These are phyloP conservation scores for Sporothrix euskadiensis DNA, from an alignment of 2,329 filamentous ascomycete species.

Conservation along the genomic window DNA sequence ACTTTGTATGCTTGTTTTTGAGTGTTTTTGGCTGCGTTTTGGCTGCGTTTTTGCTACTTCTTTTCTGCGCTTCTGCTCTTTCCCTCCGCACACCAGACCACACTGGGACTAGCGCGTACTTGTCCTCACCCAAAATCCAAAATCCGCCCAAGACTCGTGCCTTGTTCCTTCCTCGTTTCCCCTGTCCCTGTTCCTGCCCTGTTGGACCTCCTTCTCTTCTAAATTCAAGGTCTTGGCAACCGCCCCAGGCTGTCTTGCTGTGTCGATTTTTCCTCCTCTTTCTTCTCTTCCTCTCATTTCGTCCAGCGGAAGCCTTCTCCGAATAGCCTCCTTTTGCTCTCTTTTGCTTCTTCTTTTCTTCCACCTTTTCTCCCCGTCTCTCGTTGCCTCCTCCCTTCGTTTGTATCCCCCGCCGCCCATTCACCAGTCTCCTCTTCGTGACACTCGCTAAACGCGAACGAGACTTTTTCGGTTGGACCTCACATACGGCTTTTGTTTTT, in stretches of 20 bases:
- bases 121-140: background rate
- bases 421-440: conserved; percentile 17
- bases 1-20: conserved; percentile 19
- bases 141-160: conserved; percentile 2
- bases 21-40: background rate
- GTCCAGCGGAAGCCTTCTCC: conserved; percentile 14
- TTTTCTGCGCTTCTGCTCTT: background rate
- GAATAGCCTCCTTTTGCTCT: conserved; percentile 10
- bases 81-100: conserved; percentile 18
- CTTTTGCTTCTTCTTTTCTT: conserved; percentile 1
- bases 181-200: background rate
- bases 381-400: conserved; percentile 9
- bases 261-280: background rate
- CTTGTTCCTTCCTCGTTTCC: conserved; percentile 9
- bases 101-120: conserved; percentile 4
- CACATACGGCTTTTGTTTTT: background rate
- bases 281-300: conserved; percentile 14
- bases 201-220: conserved; percentile 2
- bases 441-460: conserved; percentile 24
- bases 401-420: background rate
- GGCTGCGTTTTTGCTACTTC: background rate
- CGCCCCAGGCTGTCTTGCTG: background rate
- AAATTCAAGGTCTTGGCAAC: conserved; percentile 23
- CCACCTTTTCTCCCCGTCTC: conserved; percentile 12
- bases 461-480: background rate